These are phyloP conservation scores for Fraxinus sp. DNA, from an alignment of 305 asterid genomes.

Conservation along the genomic window DNA sequence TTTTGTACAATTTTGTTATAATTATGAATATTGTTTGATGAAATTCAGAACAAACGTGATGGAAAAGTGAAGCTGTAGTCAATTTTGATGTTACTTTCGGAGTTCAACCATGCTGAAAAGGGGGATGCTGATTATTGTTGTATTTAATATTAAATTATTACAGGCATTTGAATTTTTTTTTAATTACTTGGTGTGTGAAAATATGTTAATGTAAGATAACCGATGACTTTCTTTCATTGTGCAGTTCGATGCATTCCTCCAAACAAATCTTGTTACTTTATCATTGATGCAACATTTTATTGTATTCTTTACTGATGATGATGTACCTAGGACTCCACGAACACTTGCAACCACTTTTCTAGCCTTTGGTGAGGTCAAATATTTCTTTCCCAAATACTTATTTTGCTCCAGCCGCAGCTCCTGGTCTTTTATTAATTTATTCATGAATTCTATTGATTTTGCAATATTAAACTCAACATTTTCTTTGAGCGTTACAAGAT, in stretches of 20 bases:
- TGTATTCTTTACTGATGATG: neutral
- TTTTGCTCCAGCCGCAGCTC: neutral
- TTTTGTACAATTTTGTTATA: neutral
- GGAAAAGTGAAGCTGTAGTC: no score
- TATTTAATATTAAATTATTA: no score
- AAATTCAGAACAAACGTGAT: conserved; percentile 48
- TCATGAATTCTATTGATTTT: conserved; percentile 24
- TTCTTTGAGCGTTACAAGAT: conserved; percentile 89
- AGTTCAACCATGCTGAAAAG: no score
- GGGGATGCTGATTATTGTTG: no score
- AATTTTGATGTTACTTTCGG: no score
- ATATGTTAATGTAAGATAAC: no score
- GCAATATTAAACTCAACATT: conserved; percentile 86
- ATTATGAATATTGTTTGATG: neutral
- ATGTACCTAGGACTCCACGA: neutral
- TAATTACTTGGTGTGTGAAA: no score
- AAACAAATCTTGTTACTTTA: no score
- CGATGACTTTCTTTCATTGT: no score
- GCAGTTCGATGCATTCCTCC: no score
- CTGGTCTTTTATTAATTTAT: neutral
- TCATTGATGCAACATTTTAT: no score
- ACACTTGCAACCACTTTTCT: neutral
- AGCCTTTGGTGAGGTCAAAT: conserved; percentile 23
- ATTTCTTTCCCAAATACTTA: neutral
- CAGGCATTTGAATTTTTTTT: no score